Percentiles rank a stretch among this genome's conserved stretches.
Conservation (phyloP, 805 yeast species). For the Lipomyces sp. region DNA sequence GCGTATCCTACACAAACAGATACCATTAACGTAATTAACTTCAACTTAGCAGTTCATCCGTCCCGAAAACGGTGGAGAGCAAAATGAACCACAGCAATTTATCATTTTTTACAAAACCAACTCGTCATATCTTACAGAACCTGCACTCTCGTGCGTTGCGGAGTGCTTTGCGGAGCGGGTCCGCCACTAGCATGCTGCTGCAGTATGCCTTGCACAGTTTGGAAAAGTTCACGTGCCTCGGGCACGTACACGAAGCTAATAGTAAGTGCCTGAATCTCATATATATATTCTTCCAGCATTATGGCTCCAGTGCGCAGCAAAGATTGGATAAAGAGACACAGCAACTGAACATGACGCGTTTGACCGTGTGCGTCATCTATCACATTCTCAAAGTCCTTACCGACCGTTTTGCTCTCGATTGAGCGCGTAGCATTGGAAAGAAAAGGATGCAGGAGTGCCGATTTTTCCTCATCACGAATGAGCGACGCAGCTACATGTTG, state of each 20-base stretch:
- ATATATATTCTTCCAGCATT: constrained; percentile 28
- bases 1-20: background rate
- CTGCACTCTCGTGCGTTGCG: background rate
- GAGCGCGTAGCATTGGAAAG: constrained; percentile 29
- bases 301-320: constrained; percentile 28
- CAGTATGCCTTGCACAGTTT: constrained; percentile 21
- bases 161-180: background rate
- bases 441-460: constrained; percentile 29
- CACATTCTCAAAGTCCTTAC: background rate
- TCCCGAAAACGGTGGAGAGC: background rate
- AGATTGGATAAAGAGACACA: constrained; percentile 32
- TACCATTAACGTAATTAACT: background rate
- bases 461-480: constrained; percentile 26
- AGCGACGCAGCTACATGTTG: background rate
- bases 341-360: constrained; percentile 30
- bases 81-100: background rate
- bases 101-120: background rate
- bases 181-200: constrained; percentile 5
- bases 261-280: constrained; percentile 31
- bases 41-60: background rate
- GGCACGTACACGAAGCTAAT: constrained; percentile 30
- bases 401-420: constrained; percentile 15
- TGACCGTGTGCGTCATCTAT: background rate
- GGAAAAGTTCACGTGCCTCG: constrained; percentile 32
- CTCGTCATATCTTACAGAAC: background rate